Percentiles rank a stretch among this genome's conserved stretches.
phyloP scores from a whole-genome alignment of 176 grass and related monocot species.

The Eremochloa ophiuroides region DNA sequence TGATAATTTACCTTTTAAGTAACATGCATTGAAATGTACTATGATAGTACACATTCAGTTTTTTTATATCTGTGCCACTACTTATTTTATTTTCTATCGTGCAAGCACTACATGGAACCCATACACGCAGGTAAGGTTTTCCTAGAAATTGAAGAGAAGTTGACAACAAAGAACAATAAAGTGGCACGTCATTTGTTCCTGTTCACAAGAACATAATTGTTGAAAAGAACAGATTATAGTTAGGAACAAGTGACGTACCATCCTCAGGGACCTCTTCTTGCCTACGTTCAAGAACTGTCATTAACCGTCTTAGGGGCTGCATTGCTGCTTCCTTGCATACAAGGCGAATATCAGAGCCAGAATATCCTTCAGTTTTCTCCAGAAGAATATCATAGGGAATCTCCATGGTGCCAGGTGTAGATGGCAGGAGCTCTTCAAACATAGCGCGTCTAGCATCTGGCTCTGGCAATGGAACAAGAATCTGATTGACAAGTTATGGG shows the following conservation, averaged over 20 bases:
- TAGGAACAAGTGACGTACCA: slow-evolving; percentile 52
- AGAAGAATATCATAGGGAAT: slow-evolving; percentile 71
- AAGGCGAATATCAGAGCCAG: slow-evolving; percentile 86
- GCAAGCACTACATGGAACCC: background rate
- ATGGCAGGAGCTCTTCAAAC: slow-evolving; percentile 81
- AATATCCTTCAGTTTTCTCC: slow-evolving; percentile 85
- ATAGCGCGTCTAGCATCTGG: slow-evolving; percentile 81
- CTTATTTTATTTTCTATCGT: background rate
- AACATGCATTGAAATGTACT: background rate
- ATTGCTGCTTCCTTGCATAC: slow-evolving; percentile 97
- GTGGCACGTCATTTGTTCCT: background rate
- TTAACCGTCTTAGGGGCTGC: slow-evolving; percentile 84
- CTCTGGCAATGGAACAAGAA: slow-evolving; percentile 93
- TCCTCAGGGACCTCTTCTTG: slow-evolving; percentile 56
- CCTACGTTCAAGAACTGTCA: slow-evolving; percentile 59
- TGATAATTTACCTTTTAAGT: slow-evolving; percentile 5
- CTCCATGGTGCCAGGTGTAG: slow-evolving; percentile 33
- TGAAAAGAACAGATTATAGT: slow-evolving; percentile 13
- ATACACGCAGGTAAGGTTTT: background rate
- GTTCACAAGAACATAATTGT: background rate
- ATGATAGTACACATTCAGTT: background rate
- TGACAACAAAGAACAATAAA: background rate
- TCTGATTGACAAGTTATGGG: slow-evolving; percentile 54
- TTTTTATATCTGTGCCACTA: background rate
- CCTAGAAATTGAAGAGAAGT: slow-evolving; percentile 13